Evolutionary conservation across 75 land plant species (phyloP).

Genomic region (Pinus tabuliformis): DNA sequence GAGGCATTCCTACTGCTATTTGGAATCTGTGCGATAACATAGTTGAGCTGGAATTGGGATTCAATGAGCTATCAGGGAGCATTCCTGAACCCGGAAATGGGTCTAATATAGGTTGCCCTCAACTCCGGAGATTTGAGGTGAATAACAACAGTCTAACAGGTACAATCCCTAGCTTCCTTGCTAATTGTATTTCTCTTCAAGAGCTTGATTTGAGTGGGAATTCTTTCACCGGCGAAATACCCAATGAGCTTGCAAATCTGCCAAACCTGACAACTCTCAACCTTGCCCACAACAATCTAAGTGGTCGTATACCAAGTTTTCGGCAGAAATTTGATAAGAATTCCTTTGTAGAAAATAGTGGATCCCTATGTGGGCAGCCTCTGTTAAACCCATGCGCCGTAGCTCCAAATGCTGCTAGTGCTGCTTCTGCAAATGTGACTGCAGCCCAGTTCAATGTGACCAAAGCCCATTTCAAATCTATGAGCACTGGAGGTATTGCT

Average conservation of each 20-base stretch:
- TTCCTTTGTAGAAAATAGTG: conserved; percentile 6
- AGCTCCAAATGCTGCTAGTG: background rate
- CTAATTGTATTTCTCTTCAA: conserved; percentile 6
- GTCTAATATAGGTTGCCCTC: conserved; percentile 5
- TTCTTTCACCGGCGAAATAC: conserved; percentile 25
- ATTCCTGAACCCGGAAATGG: conserved; percentile 14
- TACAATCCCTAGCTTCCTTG: conserved; percentile 24
- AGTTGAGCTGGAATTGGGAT: conserved; percentile 16
- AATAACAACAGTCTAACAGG: conserved; percentile 20
- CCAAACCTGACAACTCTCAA: conserved; percentile 17
- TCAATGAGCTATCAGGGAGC: conserved; percentile 17
- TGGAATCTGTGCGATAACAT: conserved; percentile 21
- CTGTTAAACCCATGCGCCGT: conserved; percentile 1
- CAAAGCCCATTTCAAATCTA: background rate
- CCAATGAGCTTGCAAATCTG: conserved; percentile 20
- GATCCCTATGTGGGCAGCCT: conserved; percentile 15
- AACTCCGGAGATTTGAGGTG: conserved; percentile 13
- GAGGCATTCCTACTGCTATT: conserved; percentile 22
- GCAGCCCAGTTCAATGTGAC: conserved; percentile 4
- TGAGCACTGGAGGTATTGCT: conserved; percentile 10
- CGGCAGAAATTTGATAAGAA: conserved; percentile 1
- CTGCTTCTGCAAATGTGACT: conserved; percentile 9
- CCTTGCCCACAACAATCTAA: conserved; percentile 29
- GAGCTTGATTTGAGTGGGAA: conserved; percentile 29
- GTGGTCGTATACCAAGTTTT: conserved; percentile 30